Base-by-base conservation (phyloP, 805 yeast species). In the Ogataea chonburiensis region DNA sequence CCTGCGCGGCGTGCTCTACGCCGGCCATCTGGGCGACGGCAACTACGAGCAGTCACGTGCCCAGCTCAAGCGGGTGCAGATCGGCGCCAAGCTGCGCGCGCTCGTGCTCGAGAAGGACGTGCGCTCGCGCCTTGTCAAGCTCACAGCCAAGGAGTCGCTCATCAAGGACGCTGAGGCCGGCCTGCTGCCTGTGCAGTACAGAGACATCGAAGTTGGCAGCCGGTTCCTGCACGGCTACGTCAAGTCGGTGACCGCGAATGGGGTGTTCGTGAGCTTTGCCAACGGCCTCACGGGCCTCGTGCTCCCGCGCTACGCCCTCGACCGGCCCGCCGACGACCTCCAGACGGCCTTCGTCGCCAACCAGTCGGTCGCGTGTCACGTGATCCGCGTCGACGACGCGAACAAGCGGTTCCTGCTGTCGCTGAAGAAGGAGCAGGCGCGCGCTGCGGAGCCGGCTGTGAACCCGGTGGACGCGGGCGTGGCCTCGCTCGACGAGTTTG, bases 181-280 rank as follows among this genome's bases (percentile, higher is more conserved):
- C 16, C 64, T 61, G 2, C 59, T 89, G 10, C 96, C 96, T 24
- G 46, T 67, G 4, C 48, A 61, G 5, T 82, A 77, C 52, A 67
- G 69, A 12, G 94, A 85, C 25, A 67, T 88, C 30, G 52, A 62
- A 24, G 63, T 68, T 10, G 72, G 76, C 7, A 64, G 65, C 28
- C 64, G 64, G 16, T 52, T 66, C 18, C 60, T 86, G 34, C 71
- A 75, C 39, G 98, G 98, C 27, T 89, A 70, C 56, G 77, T 91
- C 24, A 82, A 78, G 47, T 80, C 88, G 13, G 76, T 82, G 13
- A 85, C 94, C n/a, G 72, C 71, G 28, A 71, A 72, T 55, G 98
- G 98, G 46, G 67, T 87, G 9, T 91, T 91, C 56, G 83, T 91
- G 40, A 75, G 81, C 0, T 91, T 91, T 61, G 86, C 81, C 38